Evolutionary conservation across 1,139 yeast species (phyloP).

Genomic region (Tardiomyces digboiensis): DNA sequence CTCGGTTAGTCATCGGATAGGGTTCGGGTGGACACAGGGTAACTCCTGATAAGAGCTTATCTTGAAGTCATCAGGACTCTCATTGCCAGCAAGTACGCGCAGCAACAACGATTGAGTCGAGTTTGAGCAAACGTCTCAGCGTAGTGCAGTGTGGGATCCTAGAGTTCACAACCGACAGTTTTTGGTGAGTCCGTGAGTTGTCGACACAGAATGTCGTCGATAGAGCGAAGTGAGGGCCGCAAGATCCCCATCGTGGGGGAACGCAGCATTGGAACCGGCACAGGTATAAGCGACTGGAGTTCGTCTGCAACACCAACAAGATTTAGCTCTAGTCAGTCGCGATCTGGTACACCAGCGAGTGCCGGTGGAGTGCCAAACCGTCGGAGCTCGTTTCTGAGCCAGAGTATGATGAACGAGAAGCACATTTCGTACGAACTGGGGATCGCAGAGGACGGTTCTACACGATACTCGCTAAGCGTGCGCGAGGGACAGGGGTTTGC

Average conservation of each 20-base stretch:
- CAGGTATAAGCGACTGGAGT: background rate
- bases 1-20: too few relatives aligned
- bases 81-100: too few relatives aligned
- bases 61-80: too few relatives aligned
- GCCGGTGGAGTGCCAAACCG: constrained; percentile 24
- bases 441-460: constrained; percentile 15
- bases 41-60: too few relatives aligned
- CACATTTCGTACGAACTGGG: constrained; percentile 47
- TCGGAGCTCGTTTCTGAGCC: constrained; percentile 50
- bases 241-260: background rate
- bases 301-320: background rate
- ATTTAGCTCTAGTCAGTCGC: background rate
- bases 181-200: too few relatives aligned
- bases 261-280: background rate
- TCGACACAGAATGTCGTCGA: background rate
- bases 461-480: constrained; percentile 31
- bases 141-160: too few relatives aligned
- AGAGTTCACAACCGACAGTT: too few relatives aligned
- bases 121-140: too few relatives aligned
- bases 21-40: too few relatives aligned
- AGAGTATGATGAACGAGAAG: constrained; percentile 55
- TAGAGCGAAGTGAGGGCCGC: background rate
- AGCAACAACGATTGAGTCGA: too few relatives aligned
- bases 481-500: constrained; percentile 62
- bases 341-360: background rate